Base-by-base conservation (phyloP, 2,329 filamentous ascomycete genomes). In the Claviceps capensis region DNA sequence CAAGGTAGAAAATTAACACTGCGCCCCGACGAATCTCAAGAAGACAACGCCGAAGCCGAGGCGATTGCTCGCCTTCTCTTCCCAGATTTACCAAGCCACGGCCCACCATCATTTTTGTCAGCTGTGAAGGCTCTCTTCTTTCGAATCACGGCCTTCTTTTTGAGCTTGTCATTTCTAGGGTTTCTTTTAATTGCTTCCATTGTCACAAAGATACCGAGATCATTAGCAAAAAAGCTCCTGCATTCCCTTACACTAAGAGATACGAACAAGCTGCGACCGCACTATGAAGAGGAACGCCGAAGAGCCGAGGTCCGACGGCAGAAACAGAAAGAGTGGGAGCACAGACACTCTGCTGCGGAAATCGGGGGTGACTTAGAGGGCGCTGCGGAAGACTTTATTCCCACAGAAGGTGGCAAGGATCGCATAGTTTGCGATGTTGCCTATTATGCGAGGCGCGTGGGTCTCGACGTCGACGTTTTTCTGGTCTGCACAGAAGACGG, bases 401-500 rank as follows among this genome's bases (percentile, higher is more conserved):
- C 88, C 0, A 81, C 84, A 2, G 88, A 93, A 67, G 88, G 88
- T 16, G 89, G 89, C 0, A 79, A 77, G 6, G 91, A 96, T 65
- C 83, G 79, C 3, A 70, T 96, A 7, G 68, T 86, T 7, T 88
- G 86, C 61, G 86, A 96, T 60, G 79, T 90, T 19, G 77, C 77
- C 2, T 93, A 96, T 63, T 96, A 97, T 63, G 90, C 91, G 1
- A 77, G 87, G 19, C 76, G 90, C 13, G 88, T 95, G 14, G 91
- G 91, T 0, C 75, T 97, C 1, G 88, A 96, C 55, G 79, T 88
- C 23, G 90, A 96, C 62, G 78, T 78, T 9, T 87, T 88, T 60
- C 75, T 86, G 48, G 89, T 96, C 0, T 85, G 95, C 65, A 96
- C 91, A 0, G 90, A 96, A 64, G 91, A 97, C 61, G 90, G 90